Evolutionary conservation across 2,329 filamentous ascomycete genomes (phyloP).

Genomic region (Chaetomium sp.): DNA sequence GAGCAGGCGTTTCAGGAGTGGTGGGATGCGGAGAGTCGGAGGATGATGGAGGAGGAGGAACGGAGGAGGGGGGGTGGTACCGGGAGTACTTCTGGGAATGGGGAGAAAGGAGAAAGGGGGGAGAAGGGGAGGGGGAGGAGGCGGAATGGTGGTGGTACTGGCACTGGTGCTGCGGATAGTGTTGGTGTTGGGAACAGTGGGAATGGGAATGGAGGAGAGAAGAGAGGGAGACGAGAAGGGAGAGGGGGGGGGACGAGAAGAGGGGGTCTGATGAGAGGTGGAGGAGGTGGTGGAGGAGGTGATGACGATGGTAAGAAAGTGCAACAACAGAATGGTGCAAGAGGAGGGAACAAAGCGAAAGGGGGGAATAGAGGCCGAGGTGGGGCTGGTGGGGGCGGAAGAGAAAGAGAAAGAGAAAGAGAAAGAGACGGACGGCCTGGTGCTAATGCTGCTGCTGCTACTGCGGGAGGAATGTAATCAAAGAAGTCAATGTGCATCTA

Average conservation of each 20-base stretch:
- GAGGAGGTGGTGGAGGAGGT: background rate
- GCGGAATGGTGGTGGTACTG: conserved; percentile 2
- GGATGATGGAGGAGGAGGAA: conserved; percentile 53
- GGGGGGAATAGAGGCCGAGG: background rate
- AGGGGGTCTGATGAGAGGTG: background rate
- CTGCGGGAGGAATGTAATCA: background rate
- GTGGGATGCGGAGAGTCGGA: conserved; percentile 82
- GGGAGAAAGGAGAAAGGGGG: conserved; percentile 34
- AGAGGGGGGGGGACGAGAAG: background rate
- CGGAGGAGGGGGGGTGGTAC: conserved; percentile 19
- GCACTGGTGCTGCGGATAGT: background rate
- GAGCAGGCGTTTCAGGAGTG: conserved; percentile 96
- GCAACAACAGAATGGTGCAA: background rate
- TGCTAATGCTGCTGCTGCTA: background rate
- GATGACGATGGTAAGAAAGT: background rate
- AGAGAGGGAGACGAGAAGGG: background rate
- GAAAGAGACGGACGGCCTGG: too few species aligned
- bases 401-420: too few species aligned
- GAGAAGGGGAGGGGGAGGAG: conserved; percentile 21
- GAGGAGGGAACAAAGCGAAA: background rate
- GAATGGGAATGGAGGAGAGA: background rate
- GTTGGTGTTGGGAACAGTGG: background rate
- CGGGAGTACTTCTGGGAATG: background rate
- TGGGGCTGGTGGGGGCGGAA: background rate
- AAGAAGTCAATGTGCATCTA: background rate